Base-by-base conservation (phyloP, 2,329 filamentous ascomycete species). In the Clonostachys sp. region DNA sequence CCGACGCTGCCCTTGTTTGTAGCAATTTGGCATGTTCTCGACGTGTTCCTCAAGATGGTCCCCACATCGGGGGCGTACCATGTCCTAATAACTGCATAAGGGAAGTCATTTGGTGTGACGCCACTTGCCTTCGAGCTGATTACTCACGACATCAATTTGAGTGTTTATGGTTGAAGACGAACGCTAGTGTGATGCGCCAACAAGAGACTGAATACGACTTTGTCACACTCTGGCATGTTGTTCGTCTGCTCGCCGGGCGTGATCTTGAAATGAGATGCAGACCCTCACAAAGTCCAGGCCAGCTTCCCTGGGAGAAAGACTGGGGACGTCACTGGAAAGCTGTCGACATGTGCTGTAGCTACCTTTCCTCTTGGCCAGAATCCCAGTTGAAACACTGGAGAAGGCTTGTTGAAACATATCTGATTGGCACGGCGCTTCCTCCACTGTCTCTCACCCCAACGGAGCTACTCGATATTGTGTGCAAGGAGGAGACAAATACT, bases 401-500 rank as follows among this genome's bases (percentile, higher is more conserved):
- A 39, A 45, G 52, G 48, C 18, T 61, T 50, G 52, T 50, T 2
- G 7, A 53, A 14, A 53, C 49, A 9, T 61, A 61, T 20, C 40
- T 61, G 9, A 54, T 42, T 46, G 54, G 56, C 40, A 24, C 49
- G 12, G 44, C 50, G 36, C 45, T 47, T 34, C 45, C 61, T 16
- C 48, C 50, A 5, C 49, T 42, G 13, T 34, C 53, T 6, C 34
- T 51, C n/a, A 51, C 42, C 39, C 34, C 48, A 10, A 49, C 53
- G 4, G 55, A 61, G 35, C 52, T 56, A 46, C 48, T 61, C 2
- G 45, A 51, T 7, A 38, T 61, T 10, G 48, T 61, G 24, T 61
- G 59, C 48, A 60, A 57, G 38, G 59, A 61, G 20, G 59, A 61
- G 38, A 61, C 59, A 10, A 61, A 61, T 17, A 61, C 59, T 0